Evolutionary conservation across 2,329 filamentous ascomycete species (phyloP).

Genomic region (Ophiostoma novo-ulmi): DNA sequence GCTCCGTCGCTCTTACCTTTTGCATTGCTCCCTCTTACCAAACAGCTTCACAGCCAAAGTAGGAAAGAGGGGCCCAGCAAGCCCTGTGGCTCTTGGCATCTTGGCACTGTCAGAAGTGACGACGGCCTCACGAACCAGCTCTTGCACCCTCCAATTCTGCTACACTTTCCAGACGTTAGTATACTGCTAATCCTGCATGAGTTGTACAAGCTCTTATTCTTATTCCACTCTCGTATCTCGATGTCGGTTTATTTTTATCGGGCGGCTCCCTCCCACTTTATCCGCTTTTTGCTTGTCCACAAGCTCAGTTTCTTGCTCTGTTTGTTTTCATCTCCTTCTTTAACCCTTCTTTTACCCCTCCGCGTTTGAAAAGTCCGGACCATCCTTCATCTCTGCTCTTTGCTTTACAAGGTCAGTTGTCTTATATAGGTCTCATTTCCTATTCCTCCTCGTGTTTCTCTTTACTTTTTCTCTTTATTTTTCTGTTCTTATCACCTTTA

Average conservation of each 20-base stretch:
- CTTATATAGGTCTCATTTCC: neutral
- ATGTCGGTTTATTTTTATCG: neutral
- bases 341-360: neutral
- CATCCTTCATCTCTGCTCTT: neutral
- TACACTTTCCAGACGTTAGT: neutral
- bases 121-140: conserved; percentile 1
- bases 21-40: neutral
- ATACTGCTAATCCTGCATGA: neutral
- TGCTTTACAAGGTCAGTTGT: neutral
- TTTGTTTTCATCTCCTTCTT: neutral
- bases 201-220: neutral
- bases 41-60: conserved; percentile 19
- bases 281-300: neutral
- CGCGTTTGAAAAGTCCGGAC: neutral
- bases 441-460: neutral
- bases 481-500: neutral
- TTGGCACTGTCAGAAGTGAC: conserved; percentile 25
- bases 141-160: neutral
- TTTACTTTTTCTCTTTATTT: conserved; percentile 6
- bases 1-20: neutral
- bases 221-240: conserved; percentile 11
- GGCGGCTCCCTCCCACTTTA: neutral
- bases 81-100: conserved; percentile 25
- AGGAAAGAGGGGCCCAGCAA: conserved; percentile 25
- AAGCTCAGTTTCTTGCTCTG: neutral